Evolutionary conservation across 164 flowering plant species (phyloP).

Genomic region (Magnolia changhungtana): DNA sequence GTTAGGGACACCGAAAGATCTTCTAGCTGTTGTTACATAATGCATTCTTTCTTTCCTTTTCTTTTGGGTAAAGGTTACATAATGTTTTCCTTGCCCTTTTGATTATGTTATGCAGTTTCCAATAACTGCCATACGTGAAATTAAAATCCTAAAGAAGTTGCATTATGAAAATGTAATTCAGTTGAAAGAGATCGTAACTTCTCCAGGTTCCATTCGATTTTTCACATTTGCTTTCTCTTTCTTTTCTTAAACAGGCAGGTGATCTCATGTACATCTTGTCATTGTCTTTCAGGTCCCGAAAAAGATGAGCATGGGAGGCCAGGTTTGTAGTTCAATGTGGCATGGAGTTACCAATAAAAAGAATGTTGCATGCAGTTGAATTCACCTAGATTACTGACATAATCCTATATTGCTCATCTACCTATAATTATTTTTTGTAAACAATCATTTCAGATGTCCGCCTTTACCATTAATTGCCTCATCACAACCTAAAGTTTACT

Average conservation of each 20-base stretch:
- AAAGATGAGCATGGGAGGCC: conserved; percentile 68
- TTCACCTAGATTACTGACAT: no score
- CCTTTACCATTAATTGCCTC: no score
- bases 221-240: no score
- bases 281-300: conserved; percentile 56
- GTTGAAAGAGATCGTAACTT: conserved; percentile 92
- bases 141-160: conserved; percentile 86
- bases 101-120: conserved; percentile 64
- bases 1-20: neutral
- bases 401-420: no score
- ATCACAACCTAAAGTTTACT: no score
- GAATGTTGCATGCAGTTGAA: no score
- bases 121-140: conserved; percentile 92
- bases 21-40: neutral
- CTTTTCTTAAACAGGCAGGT: neutral
- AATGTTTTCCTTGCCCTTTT: no score
- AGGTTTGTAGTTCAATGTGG: conserved; percentile 37
- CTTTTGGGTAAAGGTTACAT: no score
- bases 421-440: no score
- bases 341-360: neutral
- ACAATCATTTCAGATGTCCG: no score
- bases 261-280: neutral
- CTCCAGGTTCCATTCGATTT: conserved; percentile 56
- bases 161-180: conserved; percentile 90
- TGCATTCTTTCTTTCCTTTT: neutral